Conservation (phyloP, 352 stramenopile genomes). For the Globisporangium carolinianum region DNA sequence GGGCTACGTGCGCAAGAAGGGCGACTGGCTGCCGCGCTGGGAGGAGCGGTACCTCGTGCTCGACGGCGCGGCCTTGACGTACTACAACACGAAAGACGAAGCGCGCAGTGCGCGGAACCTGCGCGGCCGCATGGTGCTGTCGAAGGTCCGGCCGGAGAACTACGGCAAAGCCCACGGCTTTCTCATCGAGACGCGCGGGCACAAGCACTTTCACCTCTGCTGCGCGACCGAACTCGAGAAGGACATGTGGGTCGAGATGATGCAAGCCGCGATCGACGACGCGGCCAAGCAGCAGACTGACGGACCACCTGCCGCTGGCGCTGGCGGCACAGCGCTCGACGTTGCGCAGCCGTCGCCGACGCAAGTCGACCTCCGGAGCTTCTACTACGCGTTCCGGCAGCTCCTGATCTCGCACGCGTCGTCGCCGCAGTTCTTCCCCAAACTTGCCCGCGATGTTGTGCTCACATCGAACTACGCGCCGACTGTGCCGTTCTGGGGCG, state of each 20-base stretch:
- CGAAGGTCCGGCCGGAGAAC: conserved; percentile 75
- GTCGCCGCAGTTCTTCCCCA: conserved; percentile 85
- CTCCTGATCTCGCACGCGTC: conserved; percentile 85
- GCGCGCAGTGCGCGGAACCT: conserved; percentile 73
- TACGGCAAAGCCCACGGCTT: conserved; percentile 87
- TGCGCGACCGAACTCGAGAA: conserved; percentile 84
- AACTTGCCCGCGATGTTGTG: conserved; percentile 76
- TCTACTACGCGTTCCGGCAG: conserved; percentile 85
- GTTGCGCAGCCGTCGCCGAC: conserved; percentile 40
- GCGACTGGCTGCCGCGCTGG: conserved; percentile 87
- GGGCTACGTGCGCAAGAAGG: conserved; percentile 86
- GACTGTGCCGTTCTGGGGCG: conserved; percentile 84
- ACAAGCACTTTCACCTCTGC: conserved; percentile 87
- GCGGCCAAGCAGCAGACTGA: conserved; percentile 25
- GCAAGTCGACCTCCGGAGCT: conserved; percentile 79
- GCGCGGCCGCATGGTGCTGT: conserved; percentile 76
- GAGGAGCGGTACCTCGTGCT: conserved; percentile 86
- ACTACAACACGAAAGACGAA: conserved; percentile 87
- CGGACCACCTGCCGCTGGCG: conserved; percentile 14
- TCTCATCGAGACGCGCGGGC: conserved; percentile 79
- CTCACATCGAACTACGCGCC: conserved; percentile 86
- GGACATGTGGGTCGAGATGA: conserved; percentile 90
- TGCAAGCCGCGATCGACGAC: conserved; percentile 85
- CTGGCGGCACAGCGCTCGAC: conserved; percentile 14
- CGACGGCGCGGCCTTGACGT: conserved; percentile 72